phyloP scores from a whole-genome alignment of 208 protist species.

The Trypanosoma vivax region DNA sequence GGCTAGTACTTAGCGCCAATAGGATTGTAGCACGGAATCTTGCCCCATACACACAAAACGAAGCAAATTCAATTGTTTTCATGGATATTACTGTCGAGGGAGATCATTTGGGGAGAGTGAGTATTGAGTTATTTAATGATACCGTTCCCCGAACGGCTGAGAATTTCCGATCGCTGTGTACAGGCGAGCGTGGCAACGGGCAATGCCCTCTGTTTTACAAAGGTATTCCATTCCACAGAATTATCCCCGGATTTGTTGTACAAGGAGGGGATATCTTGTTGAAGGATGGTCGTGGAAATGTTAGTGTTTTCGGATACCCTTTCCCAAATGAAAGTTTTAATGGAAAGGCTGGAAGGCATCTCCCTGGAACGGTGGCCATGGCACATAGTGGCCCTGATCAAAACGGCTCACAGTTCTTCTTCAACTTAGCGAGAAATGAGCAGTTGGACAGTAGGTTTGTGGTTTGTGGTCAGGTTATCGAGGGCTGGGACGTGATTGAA shows the following conservation, averaged over 20 bases:
- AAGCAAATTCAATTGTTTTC: constrained; percentile 76
- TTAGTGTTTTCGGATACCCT: constrained; percentile 90
- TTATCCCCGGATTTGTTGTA: constrained; percentile 93
- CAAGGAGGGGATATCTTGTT: constrained; percentile 94
- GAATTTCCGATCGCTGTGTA: constrained; percentile 94
- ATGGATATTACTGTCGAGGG: constrained; percentile 82
- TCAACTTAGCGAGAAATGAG: constrained; percentile 73
- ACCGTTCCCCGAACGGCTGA: constrained; percentile 88
- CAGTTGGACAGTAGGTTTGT: constrained; percentile 90
- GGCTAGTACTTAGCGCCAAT: constrained; percentile 1
- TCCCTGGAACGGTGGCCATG: constrained; percentile 80
- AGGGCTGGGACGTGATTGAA: constrained; percentile 81
- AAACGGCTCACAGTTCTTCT: constrained; percentile 92
- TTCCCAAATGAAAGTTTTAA: constrained; percentile 94
- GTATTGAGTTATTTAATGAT: constrained; percentile 91
- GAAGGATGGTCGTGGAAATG: constrained; percentile 90
- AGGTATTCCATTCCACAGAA: constrained; percentile 91
- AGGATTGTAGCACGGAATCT: constrained; percentile 17
- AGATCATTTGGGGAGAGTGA: constrained; percentile 67
- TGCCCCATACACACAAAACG: constrained; percentile 54
- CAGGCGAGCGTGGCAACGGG: constrained; percentile 73
- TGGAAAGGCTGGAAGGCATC: constrained; percentile 85
- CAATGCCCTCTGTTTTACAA: constrained; percentile 87
- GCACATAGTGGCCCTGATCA: constrained; percentile 80
- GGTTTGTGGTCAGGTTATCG: constrained; percentile 85